Base-by-base conservation (phyloP, 164 flowering plant species). In the Magnolia changhungtana region DNA sequence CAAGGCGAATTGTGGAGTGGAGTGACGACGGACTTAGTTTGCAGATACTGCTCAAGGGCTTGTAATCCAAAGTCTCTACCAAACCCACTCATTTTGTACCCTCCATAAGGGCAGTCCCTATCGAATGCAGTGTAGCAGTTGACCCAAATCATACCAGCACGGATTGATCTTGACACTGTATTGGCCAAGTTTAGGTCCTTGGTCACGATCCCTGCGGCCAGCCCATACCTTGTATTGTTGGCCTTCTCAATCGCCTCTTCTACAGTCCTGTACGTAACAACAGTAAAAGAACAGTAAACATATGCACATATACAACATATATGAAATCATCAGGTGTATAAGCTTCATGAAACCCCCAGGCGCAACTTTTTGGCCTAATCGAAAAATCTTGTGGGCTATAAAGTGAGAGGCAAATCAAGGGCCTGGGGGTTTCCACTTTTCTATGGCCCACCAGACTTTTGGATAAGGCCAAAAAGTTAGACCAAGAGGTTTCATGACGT, bases 121-220 rank as follows among this genome's bases (percentile, higher is more conserved):
- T 88, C 92, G 11, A 91, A 84, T 6, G 80, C 90, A 31, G 84
- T 82, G 77, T 90, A 91, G 64, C 95, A 90, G 18, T 92, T 91
- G 75, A 91, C 79, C 95, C 97, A 92, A 55, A 92, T 80, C 10
- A 71, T 24, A 24, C 97, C 97, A 0, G 95, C 92, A 0, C 89
- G 84, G 9, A 92, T 81, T 2, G 97, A 91, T 77, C 97, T 85
- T 6, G 95, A 89, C 0, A 92, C 92, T 0, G 84, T 88, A 84
- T 91, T 92, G 0, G 90, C 90, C 50, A 81, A 52, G 82, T 91
- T 83, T 49, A 92, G 13, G 85, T 88, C 75, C 58, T 90, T 90
- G 70, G 93, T 90, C 76, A 92, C 83, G 1, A 92, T 85, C 23
- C 95, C 97, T 1, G 91, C 91, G 64, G 92, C 97, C 21, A 92